Evolutionary conservation across 208 protist species (phyloP), one percentile per base, ranked within the genome.

Genomic region (Angomonas ambiguus): DNA sequence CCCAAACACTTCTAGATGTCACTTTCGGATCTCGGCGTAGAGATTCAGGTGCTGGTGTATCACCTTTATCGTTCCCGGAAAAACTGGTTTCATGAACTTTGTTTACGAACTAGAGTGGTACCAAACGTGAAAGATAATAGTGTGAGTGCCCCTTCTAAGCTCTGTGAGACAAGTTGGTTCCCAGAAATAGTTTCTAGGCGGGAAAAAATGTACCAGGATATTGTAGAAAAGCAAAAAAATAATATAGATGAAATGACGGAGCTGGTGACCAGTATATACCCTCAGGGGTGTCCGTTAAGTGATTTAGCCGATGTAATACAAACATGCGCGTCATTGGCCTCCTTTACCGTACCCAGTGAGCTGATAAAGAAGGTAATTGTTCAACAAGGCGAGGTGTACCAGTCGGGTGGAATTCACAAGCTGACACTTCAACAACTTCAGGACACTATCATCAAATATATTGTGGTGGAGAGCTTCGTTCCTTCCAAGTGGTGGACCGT

Each of bases 261-360:
- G 4, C 31, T 93, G 6, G 74, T 87, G n/a, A 57, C 60, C 13
- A 77, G 73, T 51, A 57, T 95, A 24, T 95, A 93, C 71, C 80
- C 89, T 0, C 61, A 67, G 1, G 89, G 87, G 0, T 93, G 89
- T 62, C 69, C 51, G 38, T 55, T 84, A 34, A 85, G 79, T 55
- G 83, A 88, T 27, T 90, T 84, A 51, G 74, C 77, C 18, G 85
- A 93, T 30, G 74, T 80, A 1, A 62, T 92, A 30, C 74, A 83
- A 34, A 95, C 84, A 30, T 88, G 84, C 63, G 72, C 83, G 0
- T 80, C 83, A 6, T 79, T 95, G 77, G 64, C 88, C 11, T 74
- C 85, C 6, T 79, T 71, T 42, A 77, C 76, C 0, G 80, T 95
- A 2, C 65, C 82, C 8, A 65, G 56, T 20, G 67, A 73, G 8